Evolutionary conservation across 2,329 filamentous ascomycete species (phyloP).

Genomic region (Pseudocercospora musae): DNA sequence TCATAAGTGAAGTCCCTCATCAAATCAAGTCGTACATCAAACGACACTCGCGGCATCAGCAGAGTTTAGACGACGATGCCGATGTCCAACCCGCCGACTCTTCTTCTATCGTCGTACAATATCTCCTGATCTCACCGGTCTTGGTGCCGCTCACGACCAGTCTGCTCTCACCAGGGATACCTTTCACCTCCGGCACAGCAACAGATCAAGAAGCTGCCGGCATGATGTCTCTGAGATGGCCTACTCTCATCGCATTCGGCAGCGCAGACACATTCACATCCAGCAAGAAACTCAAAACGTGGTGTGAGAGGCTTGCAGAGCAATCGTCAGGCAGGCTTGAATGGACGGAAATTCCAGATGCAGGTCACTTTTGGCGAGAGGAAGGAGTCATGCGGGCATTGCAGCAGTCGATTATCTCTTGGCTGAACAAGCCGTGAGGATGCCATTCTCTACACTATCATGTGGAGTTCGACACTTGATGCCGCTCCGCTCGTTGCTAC

Average conservation of each 20-base stretch:
- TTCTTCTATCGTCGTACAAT: conserved; percentile 29
- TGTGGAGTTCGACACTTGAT: background rate
- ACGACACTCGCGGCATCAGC: conserved; percentile 17
- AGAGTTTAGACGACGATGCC: background rate
- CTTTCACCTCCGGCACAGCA: conserved; percentile 20
- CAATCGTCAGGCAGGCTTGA: conserved; percentile 35
- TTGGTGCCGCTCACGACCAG: conserved; percentile 43
- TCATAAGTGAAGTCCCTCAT: conserved; percentile 40
- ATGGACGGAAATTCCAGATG: conserved; percentile 46
- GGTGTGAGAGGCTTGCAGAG: conserved; percentile 56
- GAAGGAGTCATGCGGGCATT: conserved; percentile 34
- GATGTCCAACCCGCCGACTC: conserved; percentile 14
- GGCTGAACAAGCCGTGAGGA: conserved; percentile 17
- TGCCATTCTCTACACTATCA: background rate
- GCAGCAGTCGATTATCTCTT: conserved; percentile 23
- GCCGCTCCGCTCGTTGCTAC: background rate
- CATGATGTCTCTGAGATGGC: conserved; percentile 54
- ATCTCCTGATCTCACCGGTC: conserved; percentile 49
- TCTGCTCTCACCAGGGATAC: conserved; percentile 29
- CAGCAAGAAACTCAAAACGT: conserved; percentile 60
- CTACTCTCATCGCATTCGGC: conserved; percentile 70
- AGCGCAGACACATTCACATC: conserved; percentile 71
- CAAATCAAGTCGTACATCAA: conserved; percentile 30
- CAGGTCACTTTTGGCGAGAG: conserved; percentile 53
- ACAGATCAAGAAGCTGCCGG: conserved; percentile 10